Evolutionary conservation across 2,329 filamentous ascomycete species (phyloP).

Genomic region (Nemania serpens): DNA sequence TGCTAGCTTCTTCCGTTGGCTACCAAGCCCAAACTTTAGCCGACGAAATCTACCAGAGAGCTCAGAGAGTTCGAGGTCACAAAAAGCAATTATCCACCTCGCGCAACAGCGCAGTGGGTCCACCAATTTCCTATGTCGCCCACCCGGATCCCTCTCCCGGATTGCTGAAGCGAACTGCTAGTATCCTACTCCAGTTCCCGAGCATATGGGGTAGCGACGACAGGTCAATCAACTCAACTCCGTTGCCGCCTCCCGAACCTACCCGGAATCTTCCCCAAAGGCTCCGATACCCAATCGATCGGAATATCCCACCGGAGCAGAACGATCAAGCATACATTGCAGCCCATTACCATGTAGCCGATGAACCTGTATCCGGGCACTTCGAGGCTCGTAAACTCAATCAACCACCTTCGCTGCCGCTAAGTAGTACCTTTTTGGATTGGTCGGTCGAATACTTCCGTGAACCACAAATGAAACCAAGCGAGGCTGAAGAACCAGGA

Average conservation of each 20-base stretch:
- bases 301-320: slow-evolving; percentile 69
- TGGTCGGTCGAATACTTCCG: slow-evolving; percentile 99
- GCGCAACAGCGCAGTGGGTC: slow-evolving; percentile 49
- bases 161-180: slow-evolving; percentile 66
- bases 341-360: slow-evolving; percentile 75
- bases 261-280: slow-evolving; percentile 47
- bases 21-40: slow-evolving; percentile 72
- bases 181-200: slow-evolving; percentile 62
- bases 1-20: slow-evolving; percentile 78
- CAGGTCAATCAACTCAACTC: slow-evolving; percentile 43
- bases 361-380: slow-evolving; percentile 77
- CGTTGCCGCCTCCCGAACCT: slow-evolving; percentile 42
- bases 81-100: slow-evolving; percentile 49
- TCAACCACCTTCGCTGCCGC: slow-evolving; percentile 67
- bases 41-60: slow-evolving; percentile 68
- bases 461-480: slow-evolving; percentile 96
- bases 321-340: slow-evolving; percentile 69
- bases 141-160: slow-evolving; percentile 60
- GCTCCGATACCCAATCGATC: slow-evolving; percentile 48
- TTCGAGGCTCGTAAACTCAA: slow-evolving; percentile 67
- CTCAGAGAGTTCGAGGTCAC: slow-evolving; percentile 53
- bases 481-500: slow-evolving; percentile 93
- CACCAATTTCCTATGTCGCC: slow-evolving; percentile 40
- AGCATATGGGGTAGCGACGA: slow-evolving; percentile 57
- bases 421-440: slow-evolving; percentile 84